These are phyloP conservation scores for Lumnitzera littorea DNA, from an alignment of 345 rosid species.

Conservation along the genomic window DNA sequence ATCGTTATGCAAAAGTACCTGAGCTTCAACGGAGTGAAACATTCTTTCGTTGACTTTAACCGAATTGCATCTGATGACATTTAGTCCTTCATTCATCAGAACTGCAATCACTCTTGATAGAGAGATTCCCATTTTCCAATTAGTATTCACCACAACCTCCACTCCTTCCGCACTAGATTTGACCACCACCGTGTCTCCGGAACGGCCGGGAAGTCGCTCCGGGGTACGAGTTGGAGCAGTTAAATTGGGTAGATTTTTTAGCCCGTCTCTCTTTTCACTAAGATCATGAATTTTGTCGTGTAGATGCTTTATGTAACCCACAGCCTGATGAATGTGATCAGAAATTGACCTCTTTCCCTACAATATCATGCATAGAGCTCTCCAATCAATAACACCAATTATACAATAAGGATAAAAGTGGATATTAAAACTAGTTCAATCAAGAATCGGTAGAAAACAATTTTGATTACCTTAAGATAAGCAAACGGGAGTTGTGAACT, in stretches of 20 bases:
- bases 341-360: slow-evolving; percentile 44
- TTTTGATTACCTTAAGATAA: slow-evolving; percentile 27
- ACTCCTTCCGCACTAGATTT: slow-evolving; percentile 24
- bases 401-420: background rate
- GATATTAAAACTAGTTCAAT: background rate
- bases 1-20: slow-evolving; percentile 18
- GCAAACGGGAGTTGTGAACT: slow-evolving; percentile 27
- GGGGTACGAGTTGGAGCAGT: too few relatives aligned
- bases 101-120: slow-evolving; percentile 25
- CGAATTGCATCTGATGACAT: slow-evolving; percentile 25
- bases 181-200: slow-evolving; percentile 14
- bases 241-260: slow-evolving; percentile 12
- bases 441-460: background rate
- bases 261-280: slow-evolving; percentile 28
- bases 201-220: background rate
- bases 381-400: background rate
- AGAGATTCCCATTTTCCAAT: slow-evolving; percentile 13
- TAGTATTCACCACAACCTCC: slow-evolving; percentile 25
- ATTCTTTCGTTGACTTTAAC: slow-evolving; percentile 22
- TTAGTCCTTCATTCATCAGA: slow-evolving; percentile 22
- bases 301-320: slow-evolving; percentile 28
- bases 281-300: slow-evolving; percentile 21
- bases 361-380: background rate
- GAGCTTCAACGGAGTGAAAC: slow-evolving; percentile 22
- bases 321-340: slow-evolving; percentile 40